Conservation (phyloP, 768 basidiomycete species). For the Strobilomyces confusus region DNA sequence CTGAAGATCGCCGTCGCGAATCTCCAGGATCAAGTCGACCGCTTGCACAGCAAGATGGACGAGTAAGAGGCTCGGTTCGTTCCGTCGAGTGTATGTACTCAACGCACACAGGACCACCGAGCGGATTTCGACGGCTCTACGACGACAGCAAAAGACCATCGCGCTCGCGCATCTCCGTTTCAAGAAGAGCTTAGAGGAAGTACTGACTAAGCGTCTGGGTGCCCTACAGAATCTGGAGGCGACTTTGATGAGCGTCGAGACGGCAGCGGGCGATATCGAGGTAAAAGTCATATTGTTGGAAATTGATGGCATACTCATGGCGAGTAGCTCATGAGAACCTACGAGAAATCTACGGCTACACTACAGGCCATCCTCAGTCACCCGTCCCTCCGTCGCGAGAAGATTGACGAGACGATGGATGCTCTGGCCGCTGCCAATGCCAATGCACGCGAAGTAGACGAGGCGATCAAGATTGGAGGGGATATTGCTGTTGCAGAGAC, state of each 20-base stretch:
- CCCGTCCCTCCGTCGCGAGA: conserved; percentile 73
- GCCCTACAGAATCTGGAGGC: conserved; percentile 71
- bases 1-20: conserved; percentile 67
- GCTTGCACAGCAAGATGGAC: conserved; percentile 66
- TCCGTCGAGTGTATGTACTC: background rate
- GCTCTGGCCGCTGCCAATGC: conserved; percentile 79
- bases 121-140: conserved; percentile 63
- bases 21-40: conserved; percentile 64
- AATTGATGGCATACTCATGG: background rate
- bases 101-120: conserved; percentile 50
- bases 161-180: conserved; percentile 78
- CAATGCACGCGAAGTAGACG: conserved; percentile 79
- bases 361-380: conserved; percentile 73
- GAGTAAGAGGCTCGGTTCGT: conserved; percentile 44
- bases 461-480: conserved; percentile 65
- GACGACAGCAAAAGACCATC: conserved; percentile 64
- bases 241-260: conserved; percentile 79
- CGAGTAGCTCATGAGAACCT: conserved; percentile 76
- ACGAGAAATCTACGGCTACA: conserved; percentile 78
- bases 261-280: conserved; percentile 85
- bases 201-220: conserved; percentile 68
- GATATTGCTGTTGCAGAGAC: conserved; percentile 50
- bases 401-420: conserved; percentile 84
- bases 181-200: conserved; percentile 75
- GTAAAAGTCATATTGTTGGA: conserved; percentile 39